These are phyloP conservation scores for Neospermospora avenae DNA, from an alignment of 2,329 filamentous ascomycete species.

Conservation along the genomic window DNA sequence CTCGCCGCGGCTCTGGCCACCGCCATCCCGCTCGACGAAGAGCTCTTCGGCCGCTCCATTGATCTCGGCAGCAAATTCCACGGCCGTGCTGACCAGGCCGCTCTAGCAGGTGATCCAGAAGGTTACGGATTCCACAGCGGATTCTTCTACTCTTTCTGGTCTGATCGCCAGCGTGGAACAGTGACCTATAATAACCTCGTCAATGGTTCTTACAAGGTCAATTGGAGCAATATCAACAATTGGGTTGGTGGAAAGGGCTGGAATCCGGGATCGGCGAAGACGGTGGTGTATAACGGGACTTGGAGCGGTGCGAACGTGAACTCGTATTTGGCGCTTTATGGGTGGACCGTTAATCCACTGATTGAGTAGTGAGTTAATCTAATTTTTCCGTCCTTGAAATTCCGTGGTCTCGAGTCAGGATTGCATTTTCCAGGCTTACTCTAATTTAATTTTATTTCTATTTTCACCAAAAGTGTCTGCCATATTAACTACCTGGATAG, in stretches of 20 bases:
- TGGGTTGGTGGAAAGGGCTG: conserved; percentile 50
- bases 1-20: conserved; percentile 1
- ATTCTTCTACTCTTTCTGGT: not conserved
- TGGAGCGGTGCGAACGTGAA: conserved; percentile 40
- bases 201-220: conserved; percentile 46
- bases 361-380: not conserved
- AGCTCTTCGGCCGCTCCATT: conserved; percentile 1
- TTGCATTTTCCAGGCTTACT: too few relatives aligned
- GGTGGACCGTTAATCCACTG: not conserved
- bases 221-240: conserved; percentile 45
- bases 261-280: conserved; percentile 40
- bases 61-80: conserved; percentile 1
- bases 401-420: too few relatives aligned
- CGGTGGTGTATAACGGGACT: conserved; percentile 41
- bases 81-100: not conserved
- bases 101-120: not conserved
- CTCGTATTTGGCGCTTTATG: conserved; percentile 51
- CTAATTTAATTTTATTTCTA: too few relatives aligned
- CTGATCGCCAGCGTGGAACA: not conserved
- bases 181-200: not conserved
- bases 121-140: not conserved
- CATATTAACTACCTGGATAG: too few relatives aligned
- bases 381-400: too few relatives aligned
- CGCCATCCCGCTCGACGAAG: conserved; percentile 4
- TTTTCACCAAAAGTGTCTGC: too few relatives aligned